Evolutionary conservation across 768 basidiomycete genomes (phyloP).

Genomic region (Xerocomellus chrysenteron): DNA sequence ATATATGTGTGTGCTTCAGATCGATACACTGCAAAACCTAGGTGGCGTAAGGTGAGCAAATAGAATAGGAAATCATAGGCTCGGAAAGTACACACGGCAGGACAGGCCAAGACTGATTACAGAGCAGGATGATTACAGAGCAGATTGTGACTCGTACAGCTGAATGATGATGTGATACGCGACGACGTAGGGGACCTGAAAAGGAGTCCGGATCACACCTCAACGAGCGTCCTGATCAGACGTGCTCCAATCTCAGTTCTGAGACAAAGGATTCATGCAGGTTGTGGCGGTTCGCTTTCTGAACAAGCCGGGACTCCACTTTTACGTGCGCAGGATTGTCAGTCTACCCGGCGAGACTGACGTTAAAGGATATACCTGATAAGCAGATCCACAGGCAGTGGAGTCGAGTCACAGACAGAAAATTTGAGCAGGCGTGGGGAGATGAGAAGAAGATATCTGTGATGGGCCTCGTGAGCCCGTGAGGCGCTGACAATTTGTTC

Average conservation of each 20-base stretch:
- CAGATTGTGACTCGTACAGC: constrained; percentile 16
- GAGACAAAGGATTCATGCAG: not conserved
- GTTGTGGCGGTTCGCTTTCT: constrained; percentile 4
- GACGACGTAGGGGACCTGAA: constrained; percentile 8
- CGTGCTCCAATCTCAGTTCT: constrained; percentile 1
- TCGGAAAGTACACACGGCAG: constrained; percentile 14
- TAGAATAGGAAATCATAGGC: not conserved
- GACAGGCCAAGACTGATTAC: not conserved
- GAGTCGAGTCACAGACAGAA: constrained; percentile 16
- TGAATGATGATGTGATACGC: constrained; percentile 6
- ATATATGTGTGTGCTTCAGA: constrained; percentile 25
- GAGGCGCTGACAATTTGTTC: not conserved
- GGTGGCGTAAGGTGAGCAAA: constrained; percentile 11
- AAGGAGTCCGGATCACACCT: constrained; percentile 4
- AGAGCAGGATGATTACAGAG: constrained; percentile 3
- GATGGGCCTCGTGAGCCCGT: constrained; percentile 2
- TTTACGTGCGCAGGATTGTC: not conserved
- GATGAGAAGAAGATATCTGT: constrained; percentile 20
- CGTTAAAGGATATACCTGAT: constrained; percentile 2
- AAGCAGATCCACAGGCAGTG: constrained; percentile 10
- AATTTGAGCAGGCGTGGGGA: constrained; percentile 9
- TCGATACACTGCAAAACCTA: constrained; percentile 25
- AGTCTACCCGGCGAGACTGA: not conserved
- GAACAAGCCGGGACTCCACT: not conserved
- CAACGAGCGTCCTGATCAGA: not conserved